Base-by-base conservation (phyloP, 495 filamentous ascomycete species). In the Bacidia gigantensis region DNA sequence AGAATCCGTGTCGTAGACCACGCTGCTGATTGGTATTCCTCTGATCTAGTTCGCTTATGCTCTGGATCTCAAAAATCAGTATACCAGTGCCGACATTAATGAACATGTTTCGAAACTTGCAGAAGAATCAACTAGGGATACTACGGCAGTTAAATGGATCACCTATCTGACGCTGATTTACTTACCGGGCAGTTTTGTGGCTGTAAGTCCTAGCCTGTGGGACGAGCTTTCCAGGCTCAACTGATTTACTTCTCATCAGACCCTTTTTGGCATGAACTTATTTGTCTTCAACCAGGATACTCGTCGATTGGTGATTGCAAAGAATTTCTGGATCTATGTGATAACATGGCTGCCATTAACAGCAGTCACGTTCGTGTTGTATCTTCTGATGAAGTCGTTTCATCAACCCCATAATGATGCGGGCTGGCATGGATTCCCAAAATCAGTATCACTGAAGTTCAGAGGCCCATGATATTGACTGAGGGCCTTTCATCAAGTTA, bases 91-190 rank as follows among this genome's bases (percentile, higher is more conserved):
- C 22, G 49, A 47, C 21, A 52, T 38, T 10, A 56, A 52, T 21
- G 17, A 46, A 3, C 49, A 44, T 29, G 41, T 56, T 12, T 52
- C 49, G n/a, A 38, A 39, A 35, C 48, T 62, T 2, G 50, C 57
- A 2, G 51, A 59, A 49, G 45, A 57, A 17, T 60, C 57, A 17
- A 51, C 52, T 12, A 43, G 54, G 23, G 58, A 62, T 46, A 62
- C 53, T 9, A 54, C 54, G 23, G 51, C 50, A 3, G 59, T 62
- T 12, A 59, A 57, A 32, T 50, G 56, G 26, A 60, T 62, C 10
- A 60, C 58, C 1, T 54, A 62, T 42, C 35, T 62, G 21, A 61
- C 59, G 18, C 48, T 56, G n/a, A 29, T 62, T 7, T 62, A 62
- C 26, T 39, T 62, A 11, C 59, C 59, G 1, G 59, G 42, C 11